phyloP scores from a whole-genome alignment of 2,329 filamentous ascomycete genomes.

The Trichoderma arundinaceum region DNA sequence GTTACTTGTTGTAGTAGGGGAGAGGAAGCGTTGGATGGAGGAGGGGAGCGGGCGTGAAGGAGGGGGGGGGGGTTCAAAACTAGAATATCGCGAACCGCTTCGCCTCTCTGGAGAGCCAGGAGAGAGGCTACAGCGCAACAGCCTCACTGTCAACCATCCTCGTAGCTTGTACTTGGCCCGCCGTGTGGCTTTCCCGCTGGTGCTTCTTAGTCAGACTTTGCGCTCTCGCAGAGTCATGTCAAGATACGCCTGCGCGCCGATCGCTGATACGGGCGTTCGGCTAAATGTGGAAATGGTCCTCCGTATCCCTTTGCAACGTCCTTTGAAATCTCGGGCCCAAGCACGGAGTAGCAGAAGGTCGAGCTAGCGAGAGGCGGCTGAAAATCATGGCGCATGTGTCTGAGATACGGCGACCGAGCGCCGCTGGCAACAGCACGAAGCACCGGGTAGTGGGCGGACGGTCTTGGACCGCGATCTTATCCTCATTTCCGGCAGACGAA shows the following conservation, averaged over 20 bases:
- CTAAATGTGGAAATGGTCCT: constrained; percentile 29
- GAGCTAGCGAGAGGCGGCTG: constrained; percentile 24
- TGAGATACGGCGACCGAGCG: neutral
- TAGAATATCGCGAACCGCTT: constrained; percentile 14
- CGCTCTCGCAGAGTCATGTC: constrained; percentile 1
- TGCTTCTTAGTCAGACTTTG: constrained; percentile 28
- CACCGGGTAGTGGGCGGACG: too few relatives aligned
- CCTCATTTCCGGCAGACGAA: constrained; percentile 21
- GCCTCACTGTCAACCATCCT: constrained; percentile 10
- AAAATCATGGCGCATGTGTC: neutral
- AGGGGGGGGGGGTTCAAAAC: constrained; percentile 14
- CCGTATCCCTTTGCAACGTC: constrained; percentile 6
- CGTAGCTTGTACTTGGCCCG: neutral
- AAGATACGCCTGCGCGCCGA: constrained; percentile 6
- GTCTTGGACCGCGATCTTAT: neutral
- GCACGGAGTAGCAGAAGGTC: neutral
- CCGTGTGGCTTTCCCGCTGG: constrained; percentile 1
- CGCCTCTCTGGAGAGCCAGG: neutral
- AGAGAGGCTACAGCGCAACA: neutral
- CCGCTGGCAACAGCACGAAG: too few relatives aligned
- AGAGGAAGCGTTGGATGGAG: constrained; percentile 2
- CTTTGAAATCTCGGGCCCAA: constrained; percentile 16
- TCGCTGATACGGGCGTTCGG: constrained; percentile 26
- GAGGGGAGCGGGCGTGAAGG: constrained; percentile 15
- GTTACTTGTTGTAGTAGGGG: neutral